These are phyloP conservation scores for Aegilops speltoides DNA, from an alignment of 176 grass and related monocot species.

Conservation along the genomic window DNA sequence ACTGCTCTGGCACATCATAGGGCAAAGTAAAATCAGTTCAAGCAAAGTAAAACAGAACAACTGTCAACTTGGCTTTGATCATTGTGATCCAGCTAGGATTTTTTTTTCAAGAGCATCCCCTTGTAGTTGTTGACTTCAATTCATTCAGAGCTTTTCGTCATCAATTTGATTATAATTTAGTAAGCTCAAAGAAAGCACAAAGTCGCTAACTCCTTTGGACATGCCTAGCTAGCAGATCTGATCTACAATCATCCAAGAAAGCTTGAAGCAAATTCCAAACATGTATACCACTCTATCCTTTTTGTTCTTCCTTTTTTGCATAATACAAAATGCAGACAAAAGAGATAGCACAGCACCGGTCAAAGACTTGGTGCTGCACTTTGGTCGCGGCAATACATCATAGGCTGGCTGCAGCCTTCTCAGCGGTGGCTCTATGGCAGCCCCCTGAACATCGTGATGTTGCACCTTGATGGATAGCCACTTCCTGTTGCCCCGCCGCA, in stretches of 20 bases:
- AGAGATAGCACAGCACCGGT: neutral
- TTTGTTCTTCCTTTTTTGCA: neutral
- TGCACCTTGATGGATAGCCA: conserved; percentile 61
- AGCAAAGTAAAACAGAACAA: no score
- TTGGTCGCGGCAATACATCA: conserved; percentile 30
- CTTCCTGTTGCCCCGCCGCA: conserved; percentile 75
- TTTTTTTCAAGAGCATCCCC: no score
- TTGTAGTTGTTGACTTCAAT: no score
- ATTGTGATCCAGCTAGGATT: no score
- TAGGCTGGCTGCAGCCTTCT: conserved; percentile 21
- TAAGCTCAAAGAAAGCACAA: no score
- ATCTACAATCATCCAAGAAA: neutral
- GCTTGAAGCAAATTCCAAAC: neutral
- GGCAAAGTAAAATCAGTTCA: no score
- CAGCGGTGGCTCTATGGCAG: neutral
- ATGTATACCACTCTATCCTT: neutral
- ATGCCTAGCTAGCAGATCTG: neutral
- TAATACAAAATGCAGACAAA: neutral
- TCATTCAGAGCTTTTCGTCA: no score
- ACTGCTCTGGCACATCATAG: no score
- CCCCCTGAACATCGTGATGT: conserved; percentile 38
- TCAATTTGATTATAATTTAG: no score
- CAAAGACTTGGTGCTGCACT: conserved; percentile 28
- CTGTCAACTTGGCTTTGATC: no score
- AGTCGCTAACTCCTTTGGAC: neutral